phyloP scores from a whole-genome alignment of 2,329 filamentous ascomycete species.

The Claviceps fusiformis region DNA sequence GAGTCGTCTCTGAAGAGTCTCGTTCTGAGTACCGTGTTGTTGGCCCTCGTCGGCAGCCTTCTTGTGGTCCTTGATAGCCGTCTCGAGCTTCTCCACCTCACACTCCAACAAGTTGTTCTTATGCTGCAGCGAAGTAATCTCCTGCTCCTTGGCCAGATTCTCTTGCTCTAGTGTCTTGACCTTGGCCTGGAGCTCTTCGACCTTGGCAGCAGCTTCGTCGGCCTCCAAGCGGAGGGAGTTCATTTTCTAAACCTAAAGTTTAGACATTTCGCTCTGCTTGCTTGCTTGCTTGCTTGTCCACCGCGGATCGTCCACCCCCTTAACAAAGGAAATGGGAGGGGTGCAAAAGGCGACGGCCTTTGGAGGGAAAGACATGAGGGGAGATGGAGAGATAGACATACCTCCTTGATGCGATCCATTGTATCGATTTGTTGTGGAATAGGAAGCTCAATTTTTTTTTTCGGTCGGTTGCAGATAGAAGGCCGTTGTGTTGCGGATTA shows the following conservation, averaged over 20 bases:
- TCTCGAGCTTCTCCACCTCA: conserved; percentile 89
- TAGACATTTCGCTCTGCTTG: conserved; percentile 4
- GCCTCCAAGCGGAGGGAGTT: conserved; percentile 86
- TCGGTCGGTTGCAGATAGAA: conserved; percentile 8
- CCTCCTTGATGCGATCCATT: conserved; percentile 88
- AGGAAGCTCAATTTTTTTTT: conserved; percentile 3
- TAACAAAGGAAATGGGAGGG: conserved; percentile 10
- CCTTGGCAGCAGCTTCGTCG: conserved; percentile 68
- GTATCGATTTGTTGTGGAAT: conserved; percentile 18
- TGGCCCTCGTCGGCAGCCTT: conserved; percentile 68
- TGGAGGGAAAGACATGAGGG: not conserved
- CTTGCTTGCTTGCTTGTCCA: not conserved
- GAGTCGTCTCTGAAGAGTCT: conserved; percentile 80
- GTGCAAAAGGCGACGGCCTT: conserved; percentile 16
- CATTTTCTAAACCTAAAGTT: conserved; percentile 57
- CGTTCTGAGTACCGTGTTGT: conserved; percentile 78
- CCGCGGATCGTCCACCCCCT: conserved; percentile 9
- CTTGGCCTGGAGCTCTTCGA: conserved; percentile 75
- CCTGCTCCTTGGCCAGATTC: conserved; percentile 92
- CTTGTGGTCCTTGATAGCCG: conserved; percentile 74
- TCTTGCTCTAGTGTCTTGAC: conserved; percentile 90
- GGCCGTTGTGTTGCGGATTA: conserved; percentile 18
- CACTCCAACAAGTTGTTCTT: conserved; percentile 83
- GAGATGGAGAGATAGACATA: conserved; percentile 32
- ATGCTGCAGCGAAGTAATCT: conserved; percentile 92